These are phyloP conservation scores for Strobilomyces echinocephalus DNA, from an alignment of 768 basidiomycete genomes.

Conservation along the genomic window DNA sequence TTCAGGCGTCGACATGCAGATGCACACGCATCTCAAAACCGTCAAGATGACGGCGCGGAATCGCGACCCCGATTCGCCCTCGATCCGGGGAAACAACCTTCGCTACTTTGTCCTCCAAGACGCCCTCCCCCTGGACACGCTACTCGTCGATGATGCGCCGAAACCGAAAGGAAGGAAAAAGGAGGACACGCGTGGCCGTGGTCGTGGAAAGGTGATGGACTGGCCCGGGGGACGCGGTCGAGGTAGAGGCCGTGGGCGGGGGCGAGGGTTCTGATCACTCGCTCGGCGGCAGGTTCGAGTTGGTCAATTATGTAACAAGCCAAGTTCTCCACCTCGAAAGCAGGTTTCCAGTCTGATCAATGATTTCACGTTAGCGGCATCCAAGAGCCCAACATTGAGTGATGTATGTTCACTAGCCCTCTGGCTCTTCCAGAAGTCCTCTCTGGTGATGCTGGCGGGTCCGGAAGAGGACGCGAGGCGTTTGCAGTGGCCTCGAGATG, in stretches of 20 bases:
- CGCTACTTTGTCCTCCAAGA: constrained; percentile 98
- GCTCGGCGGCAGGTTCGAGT: no score
- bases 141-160: constrained; percentile 95
- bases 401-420: no score
- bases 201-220: constrained; percentile 48
- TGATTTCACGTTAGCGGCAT: no score
- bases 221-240: constrained; percentile 44
- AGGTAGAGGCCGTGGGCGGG: constrained; percentile 51
- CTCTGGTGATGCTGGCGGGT: no score
- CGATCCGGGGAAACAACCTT: constrained; percentile 95
- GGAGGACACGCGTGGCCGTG: constrained; percentile 67
- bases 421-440: no score
- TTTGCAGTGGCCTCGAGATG: no score
- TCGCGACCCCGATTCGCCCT: constrained; percentile 87
- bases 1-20: constrained; percentile 96
- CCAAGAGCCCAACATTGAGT: no score
- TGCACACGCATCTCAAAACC: constrained; percentile 98
- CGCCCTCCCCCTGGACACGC: constrained; percentile 91
- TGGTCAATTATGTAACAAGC: no score
- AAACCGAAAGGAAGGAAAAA: constrained; percentile 93
- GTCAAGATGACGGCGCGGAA: constrained; percentile 95
- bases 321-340: no score
- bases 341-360: no score
- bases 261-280: constrained; percentile 35
- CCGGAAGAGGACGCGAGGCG: no score